Conservation (phyloP, 202 grass and related monocot species). For the Musa balbisiana region DNA sequence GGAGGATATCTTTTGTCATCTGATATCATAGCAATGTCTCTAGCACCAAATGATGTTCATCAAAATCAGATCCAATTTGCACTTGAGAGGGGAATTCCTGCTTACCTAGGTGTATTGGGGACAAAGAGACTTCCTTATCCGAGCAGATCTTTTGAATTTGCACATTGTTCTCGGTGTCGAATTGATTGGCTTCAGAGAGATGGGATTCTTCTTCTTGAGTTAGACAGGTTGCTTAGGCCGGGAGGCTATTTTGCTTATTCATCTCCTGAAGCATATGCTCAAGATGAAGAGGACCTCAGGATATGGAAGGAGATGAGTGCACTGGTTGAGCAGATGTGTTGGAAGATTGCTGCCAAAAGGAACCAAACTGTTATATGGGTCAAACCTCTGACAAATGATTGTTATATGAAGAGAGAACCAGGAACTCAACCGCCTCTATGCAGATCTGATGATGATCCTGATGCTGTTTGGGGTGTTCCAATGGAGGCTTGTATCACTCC, state of each 20-base stretch:
- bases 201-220: constrained; percentile 90
- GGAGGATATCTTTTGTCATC: constrained; percentile 94
- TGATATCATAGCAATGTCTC: constrained; percentile 91
- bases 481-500: constrained; percentile 90
- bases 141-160: constrained; percentile 92
- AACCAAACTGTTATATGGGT: constrained; percentile 99
- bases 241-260: constrained; percentile 98
- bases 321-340: constrained; percentile 92
- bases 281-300: constrained; percentile 88
- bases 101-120: constrained; percentile 94
- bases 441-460: constrained; percentile 73
- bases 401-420: constrained; percentile 66
- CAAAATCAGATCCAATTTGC: constrained; percentile 99
- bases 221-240: constrained; percentile 86
- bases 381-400: constrained; percentile 94
- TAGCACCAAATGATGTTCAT: constrained; percentile 99
- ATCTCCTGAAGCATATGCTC: constrained; percentile 95
- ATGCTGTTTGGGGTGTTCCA: constrained; percentile 79
- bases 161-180: constrained; percentile 91
- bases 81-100: constrained; percentile 94
- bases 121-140: constrained; percentile 98
- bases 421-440: constrained; percentile 76
- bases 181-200: constrained; percentile 99
- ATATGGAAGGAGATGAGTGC: constrained; percentile 98
- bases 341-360: constrained; percentile 89